These are phyloP conservation scores for Coemansia sp. DNA, from an alignment of 371 early-diverging fungal genomes.

Conservation along the genomic window DNA sequence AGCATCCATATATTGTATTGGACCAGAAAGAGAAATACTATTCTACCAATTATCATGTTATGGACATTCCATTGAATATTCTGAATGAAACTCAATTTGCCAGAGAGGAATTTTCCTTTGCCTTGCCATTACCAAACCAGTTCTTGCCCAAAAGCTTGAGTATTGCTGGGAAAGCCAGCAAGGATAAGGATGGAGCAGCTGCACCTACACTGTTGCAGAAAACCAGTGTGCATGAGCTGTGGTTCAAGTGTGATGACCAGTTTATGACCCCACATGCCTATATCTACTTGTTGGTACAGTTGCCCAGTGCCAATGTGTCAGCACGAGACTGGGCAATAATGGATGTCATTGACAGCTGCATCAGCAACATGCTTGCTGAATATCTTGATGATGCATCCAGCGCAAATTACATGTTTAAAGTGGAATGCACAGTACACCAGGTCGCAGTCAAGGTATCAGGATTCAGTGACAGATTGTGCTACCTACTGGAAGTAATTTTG, in stretches of 20 bases:
- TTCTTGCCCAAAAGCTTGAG: neutral
- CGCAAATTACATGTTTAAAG: neutral
- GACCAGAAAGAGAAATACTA: constrained; percentile 69
- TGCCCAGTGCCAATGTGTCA: neutral
- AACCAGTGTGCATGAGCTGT: neutral
- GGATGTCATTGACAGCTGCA: neutral
- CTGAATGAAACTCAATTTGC: neutral
- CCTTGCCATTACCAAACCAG: neutral
- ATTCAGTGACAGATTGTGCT: neutral
- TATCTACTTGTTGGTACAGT: neutral
- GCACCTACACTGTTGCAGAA: neutral
- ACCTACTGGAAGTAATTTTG: neutral
- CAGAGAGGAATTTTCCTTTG: neutral
- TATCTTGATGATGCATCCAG: neutral
- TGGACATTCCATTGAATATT: neutral
- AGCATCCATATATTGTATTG: constrained; percentile 21
- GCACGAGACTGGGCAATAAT: neutral
- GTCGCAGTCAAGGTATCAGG: neutral
- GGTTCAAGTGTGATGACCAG: constrained; percentile 1
- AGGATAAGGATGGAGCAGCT: neutral
- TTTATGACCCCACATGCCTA: neutral
- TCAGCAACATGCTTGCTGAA: neutral
- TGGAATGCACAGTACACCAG: neutral
- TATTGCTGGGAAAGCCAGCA: neutral
- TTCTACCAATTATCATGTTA: constrained; percentile 21